A percentile compares a stretch with the other conserved stretches of the same genome.
Evolutionary conservation across 768 basidiomycete genomes (phyloP).

Genomic region (Strobilomyces echinocephalus): DNA sequence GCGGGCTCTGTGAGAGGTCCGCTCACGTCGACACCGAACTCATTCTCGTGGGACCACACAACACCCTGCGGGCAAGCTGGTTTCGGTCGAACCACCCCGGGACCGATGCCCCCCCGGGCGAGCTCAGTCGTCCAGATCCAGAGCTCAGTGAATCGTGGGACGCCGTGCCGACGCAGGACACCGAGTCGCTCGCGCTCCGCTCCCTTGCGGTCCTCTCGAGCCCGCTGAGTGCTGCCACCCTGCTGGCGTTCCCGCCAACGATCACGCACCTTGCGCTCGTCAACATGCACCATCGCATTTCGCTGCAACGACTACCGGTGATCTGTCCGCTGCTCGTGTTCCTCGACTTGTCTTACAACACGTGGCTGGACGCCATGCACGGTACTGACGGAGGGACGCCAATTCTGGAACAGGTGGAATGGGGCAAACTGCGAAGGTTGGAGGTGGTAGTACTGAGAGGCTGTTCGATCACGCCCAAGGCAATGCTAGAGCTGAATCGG

Average conservation of each 20-base stretch:
- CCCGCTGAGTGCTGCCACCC: slow-evolving; percentile 38
- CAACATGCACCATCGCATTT: slow-evolving; percentile 42
- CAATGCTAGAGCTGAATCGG: slow-evolving; percentile 47
- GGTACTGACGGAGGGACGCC: slow-evolving; percentile 16
- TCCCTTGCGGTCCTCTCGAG: slow-evolving; percentile 51
- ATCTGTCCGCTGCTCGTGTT: slow-evolving; percentile 58
- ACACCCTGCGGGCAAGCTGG: slow-evolving; percentile 39
- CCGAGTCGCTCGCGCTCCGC: slow-evolving; percentile 35
- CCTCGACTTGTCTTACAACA: slow-evolving; percentile 67
- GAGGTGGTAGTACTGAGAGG: slow-evolving; percentile 52
- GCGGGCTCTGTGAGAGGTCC: slow-evolving; percentile 44
- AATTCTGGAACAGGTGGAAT: slow-evolving; percentile 49
- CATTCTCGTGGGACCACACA: slow-evolving; percentile 55
- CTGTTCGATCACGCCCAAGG: slow-evolving; percentile 42
- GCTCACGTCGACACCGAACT: slow-evolving; percentile 62
- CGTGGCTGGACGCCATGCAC: slow-evolving; percentile 33
- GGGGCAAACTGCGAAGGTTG: slow-evolving; percentile 53
- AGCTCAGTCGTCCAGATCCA: background rate
- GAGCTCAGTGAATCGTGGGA: slow-evolving; percentile 38
- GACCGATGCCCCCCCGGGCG: background rate
- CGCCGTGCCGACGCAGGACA: slow-evolving; percentile 18
- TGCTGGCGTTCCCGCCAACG: slow-evolving; percentile 57
- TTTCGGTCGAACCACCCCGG: slow-evolving; percentile 28
- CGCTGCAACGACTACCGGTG: slow-evolving; percentile 53
- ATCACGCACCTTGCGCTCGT: slow-evolving; percentile 60